phyloP scores from a whole-genome alignment of 257 asterid species.

The Solanum bukasovii region DNA sequence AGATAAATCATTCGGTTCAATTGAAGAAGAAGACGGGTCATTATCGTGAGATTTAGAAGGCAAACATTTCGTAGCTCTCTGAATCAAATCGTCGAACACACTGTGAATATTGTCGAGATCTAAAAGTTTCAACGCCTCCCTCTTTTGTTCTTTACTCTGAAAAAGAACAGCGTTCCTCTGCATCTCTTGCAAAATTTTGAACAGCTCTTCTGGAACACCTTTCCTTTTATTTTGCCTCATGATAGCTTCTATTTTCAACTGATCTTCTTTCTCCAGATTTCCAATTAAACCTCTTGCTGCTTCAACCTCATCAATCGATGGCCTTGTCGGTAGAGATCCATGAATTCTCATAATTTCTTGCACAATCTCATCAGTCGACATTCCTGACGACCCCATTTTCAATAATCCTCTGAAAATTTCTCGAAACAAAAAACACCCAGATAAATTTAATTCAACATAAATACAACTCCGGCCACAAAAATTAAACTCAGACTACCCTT shows the following conservation, averaged over 20 bases:
- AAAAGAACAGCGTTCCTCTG: constrained; percentile 44
- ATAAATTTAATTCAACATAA: neutral
- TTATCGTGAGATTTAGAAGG: constrained; percentile 22
- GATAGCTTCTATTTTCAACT: constrained; percentile 47
- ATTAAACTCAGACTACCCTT: neutral
- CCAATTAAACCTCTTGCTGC: constrained; percentile 50
- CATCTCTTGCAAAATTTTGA: constrained; percentile 62
- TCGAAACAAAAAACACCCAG: neutral
- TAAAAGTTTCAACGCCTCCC: constrained; percentile 60
- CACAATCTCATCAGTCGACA: constrained; percentile 54
- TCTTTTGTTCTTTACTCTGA: constrained; percentile 58
- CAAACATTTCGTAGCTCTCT: constrained; percentile 68
- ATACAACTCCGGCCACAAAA: neutral
- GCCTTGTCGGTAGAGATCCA: constrained; percentile 64
- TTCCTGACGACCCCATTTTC: constrained; percentile 33
- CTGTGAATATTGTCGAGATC: constrained; percentile 60
- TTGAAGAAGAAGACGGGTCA: constrained; percentile 1
- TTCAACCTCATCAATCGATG: constrained; percentile 75
- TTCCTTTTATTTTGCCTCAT: constrained; percentile 45
- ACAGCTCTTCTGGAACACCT: constrained; percentile 70
- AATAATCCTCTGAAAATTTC: neutral
- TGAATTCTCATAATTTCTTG: constrained; percentile 69
- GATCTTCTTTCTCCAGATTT: constrained; percentile 74
- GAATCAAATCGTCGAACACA: constrained; percentile 75
- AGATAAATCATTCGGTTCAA: constrained; percentile 15